These are phyloP conservation scores for Datura wrightii DNA, from an alignment of 257 asterid species.

Conservation along the genomic window DNA sequence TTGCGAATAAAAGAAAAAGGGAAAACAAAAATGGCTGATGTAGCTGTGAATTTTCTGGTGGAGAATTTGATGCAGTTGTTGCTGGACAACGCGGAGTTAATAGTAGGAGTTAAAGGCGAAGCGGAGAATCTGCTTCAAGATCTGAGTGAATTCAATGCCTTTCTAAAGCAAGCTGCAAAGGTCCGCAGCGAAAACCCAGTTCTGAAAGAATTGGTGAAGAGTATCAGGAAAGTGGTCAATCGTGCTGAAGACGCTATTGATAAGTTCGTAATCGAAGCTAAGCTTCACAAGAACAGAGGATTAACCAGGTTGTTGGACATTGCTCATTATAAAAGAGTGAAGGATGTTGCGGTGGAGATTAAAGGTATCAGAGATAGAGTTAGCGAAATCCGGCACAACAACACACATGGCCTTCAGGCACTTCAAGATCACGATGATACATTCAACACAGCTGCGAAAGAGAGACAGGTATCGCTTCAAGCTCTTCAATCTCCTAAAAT, in stretches of 20 bases:
- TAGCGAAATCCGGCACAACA: not conserved
- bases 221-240: conserved; percentile 34
- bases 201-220: not conserved
- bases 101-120: not conserved
- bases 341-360: not conserved
- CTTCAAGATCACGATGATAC: conserved; percentile 6
- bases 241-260: conserved; percentile 42
- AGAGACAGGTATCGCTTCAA: not conserved
- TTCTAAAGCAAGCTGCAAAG: conserved; percentile 14
- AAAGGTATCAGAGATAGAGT: not conserved
- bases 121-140: not conserved
- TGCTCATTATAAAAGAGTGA: not conserved
- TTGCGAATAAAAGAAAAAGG: not conserved
- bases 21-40: not conserved
- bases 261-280: conserved; percentile 12
- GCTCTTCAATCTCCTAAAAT: not conserved
- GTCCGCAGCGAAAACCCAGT: not conserved
- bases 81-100: not conserved
- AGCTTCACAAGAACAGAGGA: conserved; percentile 4
- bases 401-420: conserved; percentile 18
- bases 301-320: not conserved
- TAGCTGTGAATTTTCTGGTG: not conserved
- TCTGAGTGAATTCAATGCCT: not conserved
- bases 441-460: not conserved
- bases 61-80: conserved; percentile 48